phyloP scores from a whole-genome alignment of 2,329 filamentous ascomycete species.

The Didymella lethalis region DNA sequence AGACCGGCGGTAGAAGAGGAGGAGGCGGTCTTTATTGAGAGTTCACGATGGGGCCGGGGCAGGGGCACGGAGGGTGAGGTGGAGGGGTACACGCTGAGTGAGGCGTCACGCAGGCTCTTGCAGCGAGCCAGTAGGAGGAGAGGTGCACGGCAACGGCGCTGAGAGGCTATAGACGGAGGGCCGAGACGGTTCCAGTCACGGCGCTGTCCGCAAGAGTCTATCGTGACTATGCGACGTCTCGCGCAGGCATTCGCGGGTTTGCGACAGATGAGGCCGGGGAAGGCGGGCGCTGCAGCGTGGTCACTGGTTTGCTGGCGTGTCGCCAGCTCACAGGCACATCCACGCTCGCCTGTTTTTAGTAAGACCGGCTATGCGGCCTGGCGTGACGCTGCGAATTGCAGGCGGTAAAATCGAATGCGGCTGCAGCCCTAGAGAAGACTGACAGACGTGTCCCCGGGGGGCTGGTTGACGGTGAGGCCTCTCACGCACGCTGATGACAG shows the following conservation, averaged over 20 bases:
- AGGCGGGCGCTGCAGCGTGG: slow-evolving; percentile 31
- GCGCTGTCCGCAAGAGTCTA: slow-evolving; percentile 34
- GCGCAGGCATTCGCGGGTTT: slow-evolving; percentile 40
- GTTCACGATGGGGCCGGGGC: slow-evolving; percentile 16
- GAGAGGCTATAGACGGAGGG: slow-evolving; percentile 20
- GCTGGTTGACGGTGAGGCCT: slow-evolving; percentile 34
- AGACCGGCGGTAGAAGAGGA: slow-evolving; percentile 14
- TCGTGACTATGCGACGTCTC: slow-evolving; percentile 41
- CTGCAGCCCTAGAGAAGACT: slow-evolving; percentile 31
- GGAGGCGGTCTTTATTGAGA: slow-evolving; percentile 19
- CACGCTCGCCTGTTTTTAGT: slow-evolving; percentile 25
- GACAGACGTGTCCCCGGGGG: slow-evolving; percentile 42
- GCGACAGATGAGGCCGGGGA: slow-evolving; percentile 30
- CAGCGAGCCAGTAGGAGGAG: slow-evolving; percentile 32
- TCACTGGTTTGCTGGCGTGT: slow-evolving; percentile 35
- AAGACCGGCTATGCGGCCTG: slow-evolving; percentile 44
- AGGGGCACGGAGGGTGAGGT: slow-evolving; percentile 10
- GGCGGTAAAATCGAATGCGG: slow-evolving; percentile 19
- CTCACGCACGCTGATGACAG: slow-evolving; percentile 39
- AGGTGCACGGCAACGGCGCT: slow-evolving; percentile 6
- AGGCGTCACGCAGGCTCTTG: slow-evolving; percentile 34
- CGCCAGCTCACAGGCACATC: slow-evolving; percentile 42
- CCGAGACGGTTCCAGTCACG: slow-evolving; percentile 35
- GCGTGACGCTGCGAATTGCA: slow-evolving; percentile 41
- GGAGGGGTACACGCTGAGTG: slow-evolving; percentile 31